Percentiles rank a stretch among this genome's conserved stretches.
phyloP scores from a whole-genome alignment of 1,284 basidiomycete genomes.

The Coniophora puteana region DNA sequence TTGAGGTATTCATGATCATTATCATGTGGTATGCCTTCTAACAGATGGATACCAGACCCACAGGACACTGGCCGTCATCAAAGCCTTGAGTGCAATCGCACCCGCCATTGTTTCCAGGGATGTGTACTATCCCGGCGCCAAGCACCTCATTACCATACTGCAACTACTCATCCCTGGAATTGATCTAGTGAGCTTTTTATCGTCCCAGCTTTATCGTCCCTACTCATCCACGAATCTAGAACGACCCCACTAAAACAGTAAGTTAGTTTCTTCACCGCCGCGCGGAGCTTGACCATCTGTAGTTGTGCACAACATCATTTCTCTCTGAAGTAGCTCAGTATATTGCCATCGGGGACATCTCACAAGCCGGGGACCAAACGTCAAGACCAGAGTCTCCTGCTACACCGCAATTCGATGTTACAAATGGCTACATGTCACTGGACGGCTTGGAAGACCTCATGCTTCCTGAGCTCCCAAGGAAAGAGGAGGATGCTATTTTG shows the following conservation, averaged over 20 bases:
- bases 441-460: not conserved
- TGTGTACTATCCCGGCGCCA: slow-evolving; percentile 77
- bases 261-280: slow-evolving; percentile 9
- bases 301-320: slow-evolving; percentile 75
- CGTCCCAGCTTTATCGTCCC: slow-evolving; percentile 1
- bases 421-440: slow-evolving; percentile 7
- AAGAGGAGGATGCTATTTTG: slow-evolving; percentile 17
- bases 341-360: slow-evolving; percentile 79
- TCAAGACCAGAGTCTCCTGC: slow-evolving; percentile 6
- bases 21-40: slow-evolving; percentile 4
- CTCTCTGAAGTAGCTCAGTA: slow-evolving; percentile 78
- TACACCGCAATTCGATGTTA: too few species aligned
- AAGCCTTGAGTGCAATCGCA: slow-evolving; percentile 78
- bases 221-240: slow-evolving; percentile 36
- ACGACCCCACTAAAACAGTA: slow-evolving; percentile 90
- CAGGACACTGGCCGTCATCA: slow-evolving; percentile 82
- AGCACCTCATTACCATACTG: slow-evolving; percentile 79
- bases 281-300: slow-evolving; percentile 9
- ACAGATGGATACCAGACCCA: slow-evolving; percentile 54
- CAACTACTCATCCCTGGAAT: slow-evolving; percentile 87
- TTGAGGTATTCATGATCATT: slow-evolving; percentile 47
- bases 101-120: slow-evolving; percentile 77
- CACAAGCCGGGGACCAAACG: slow-evolving; percentile 30
- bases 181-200: slow-evolving; percentile 53
- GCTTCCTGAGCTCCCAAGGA: slow-evolving; percentile 14